phyloP scores from a whole-genome alignment of 73 alveolate genomes.

The Diophrys appendiculata region DNA sequence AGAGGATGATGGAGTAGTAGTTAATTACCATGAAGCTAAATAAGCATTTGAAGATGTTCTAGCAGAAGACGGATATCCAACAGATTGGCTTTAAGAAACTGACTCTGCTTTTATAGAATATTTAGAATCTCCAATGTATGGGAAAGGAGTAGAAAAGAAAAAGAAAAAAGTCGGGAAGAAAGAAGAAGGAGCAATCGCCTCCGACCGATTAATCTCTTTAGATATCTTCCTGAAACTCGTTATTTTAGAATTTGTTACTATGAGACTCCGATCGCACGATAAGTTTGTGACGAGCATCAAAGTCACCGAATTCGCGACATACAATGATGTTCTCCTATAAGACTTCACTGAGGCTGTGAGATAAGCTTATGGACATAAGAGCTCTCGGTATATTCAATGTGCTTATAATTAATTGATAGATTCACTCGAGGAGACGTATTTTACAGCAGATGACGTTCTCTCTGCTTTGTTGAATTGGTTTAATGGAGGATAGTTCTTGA shows the following conservation, averaged over 20 bases:
- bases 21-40: slow-evolving; percentile 49
- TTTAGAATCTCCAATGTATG: slow-evolving; percentile 30
- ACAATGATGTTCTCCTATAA: slow-evolving; percentile 12
- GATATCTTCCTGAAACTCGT: slow-evolving; percentile 37
- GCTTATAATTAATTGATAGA: slow-evolving; percentile 24
- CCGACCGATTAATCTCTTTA: too few relatives aligned
- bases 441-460: slow-evolving; percentile 44
- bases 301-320: slow-evolving; percentile 14
- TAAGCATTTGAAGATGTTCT: not conserved
- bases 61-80: not conserved
- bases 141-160: too few relatives aligned
- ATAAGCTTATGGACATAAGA: slow-evolving; percentile 10
- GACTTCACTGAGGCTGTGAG: slow-evolving; percentile 41
- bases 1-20: slow-evolving; percentile 37
- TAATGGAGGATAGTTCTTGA: slow-evolving; percentile 28
- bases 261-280: slow-evolving; percentile 30
- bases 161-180: too few relatives aligned
- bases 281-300: slow-evolving; percentile 22
- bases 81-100: not conserved
- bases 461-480: slow-evolving; percentile 31
- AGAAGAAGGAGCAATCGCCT: too few relatives aligned
- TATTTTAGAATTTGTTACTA: slow-evolving; percentile 23
- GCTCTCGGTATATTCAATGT: slow-evolving; percentile 40
- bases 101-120: not conserved
- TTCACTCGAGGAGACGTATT: slow-evolving; percentile 32